phyloP scores from a whole-genome alignment of 352 stramenopile species.

The Globisporangium paddicum region DNA sequence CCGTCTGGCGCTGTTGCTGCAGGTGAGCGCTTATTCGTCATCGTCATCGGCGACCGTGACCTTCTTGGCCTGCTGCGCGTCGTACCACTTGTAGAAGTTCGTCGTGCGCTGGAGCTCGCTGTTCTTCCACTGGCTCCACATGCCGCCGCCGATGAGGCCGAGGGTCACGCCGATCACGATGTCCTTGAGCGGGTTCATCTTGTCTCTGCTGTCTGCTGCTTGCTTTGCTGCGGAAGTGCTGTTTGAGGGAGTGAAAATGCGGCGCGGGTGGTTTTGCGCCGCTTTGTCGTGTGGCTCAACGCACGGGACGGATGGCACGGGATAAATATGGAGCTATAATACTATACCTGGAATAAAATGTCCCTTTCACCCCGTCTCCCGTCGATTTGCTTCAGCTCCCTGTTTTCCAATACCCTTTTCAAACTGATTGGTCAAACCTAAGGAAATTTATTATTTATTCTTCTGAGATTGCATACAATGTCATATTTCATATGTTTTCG shows the following conservation, averaged over 20 bases:
- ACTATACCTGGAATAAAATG: background rate
- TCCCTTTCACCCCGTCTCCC: too few species aligned
- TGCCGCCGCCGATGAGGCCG: conserved; percentile 36
- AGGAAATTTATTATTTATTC: background rate
- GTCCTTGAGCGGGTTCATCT: conserved; percentile 78
- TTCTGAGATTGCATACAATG: background rate
- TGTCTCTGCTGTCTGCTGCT: conserved; percentile 7
- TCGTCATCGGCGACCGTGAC: conserved; percentile 39
- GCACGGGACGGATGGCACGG: background rate
- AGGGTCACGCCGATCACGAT: conserved; percentile 72
- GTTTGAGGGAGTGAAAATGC: background rate
- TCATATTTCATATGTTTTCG: background rate
- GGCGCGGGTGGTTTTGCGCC: background rate
- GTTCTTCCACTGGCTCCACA: conserved; percentile 71
- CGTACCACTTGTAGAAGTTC: conserved; percentile 81
- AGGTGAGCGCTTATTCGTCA: conserved; percentile 13
- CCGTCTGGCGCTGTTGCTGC: background rate
- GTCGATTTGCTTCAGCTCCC: too few species aligned
- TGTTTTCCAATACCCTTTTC: too few species aligned
- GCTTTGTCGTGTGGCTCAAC: background rate
- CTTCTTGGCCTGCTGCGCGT: conserved; percentile 70
- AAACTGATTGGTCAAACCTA: too few species aligned
- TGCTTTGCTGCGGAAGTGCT: conserved; percentile 2
- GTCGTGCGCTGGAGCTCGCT: conserved; percentile 69
- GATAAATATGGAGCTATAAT: too few species aligned